Evolutionary conservation across 2,329 filamentous ascomycete genomes (phyloP), one percentile per base, ranked within the genome.

Genomic region (Didymella sp.): DNA sequence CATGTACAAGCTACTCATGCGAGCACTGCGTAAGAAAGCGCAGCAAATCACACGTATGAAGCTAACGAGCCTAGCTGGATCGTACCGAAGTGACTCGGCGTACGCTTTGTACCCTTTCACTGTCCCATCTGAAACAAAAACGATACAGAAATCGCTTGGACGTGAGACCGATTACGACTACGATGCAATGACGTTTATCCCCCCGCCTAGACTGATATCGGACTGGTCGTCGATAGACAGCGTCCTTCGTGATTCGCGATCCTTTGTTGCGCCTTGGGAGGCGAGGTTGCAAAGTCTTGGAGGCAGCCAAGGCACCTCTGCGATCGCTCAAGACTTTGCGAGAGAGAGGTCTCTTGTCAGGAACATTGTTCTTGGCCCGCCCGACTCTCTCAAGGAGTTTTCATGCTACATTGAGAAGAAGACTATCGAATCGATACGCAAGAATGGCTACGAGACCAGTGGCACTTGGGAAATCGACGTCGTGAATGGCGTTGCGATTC

Each of bases 231-330:
- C 13, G 5, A 48, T 48, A 27, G 21, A 38, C 19, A 48, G 15
- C 8, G 22, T 48, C 9, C 24, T 48, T 24, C 15, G 17, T 19
- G 45, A 48, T 19, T 25, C 6, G 80, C 85, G 73, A 85, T 83
- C 9, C 87, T 88, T 3, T 89, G 15, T 31, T 41, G 35, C 90
- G 0, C 77, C 79, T 0, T 89, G 92, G 75, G 92, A 90, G 68
- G 77, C 80, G 56, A 85, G 84, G 66, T 92, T 93, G 64, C 22
- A 19, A 19, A 19, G 28, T 9, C 19, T 47, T 2, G 80, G 90
- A 64, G 85, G 84, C 37, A 80, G 83, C 40, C 81, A 92, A 33
- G 30, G 19, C 27, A 17, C 31, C 31, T 35, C 31, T 35, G n/a
- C 31, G n/a, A 35, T 35, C 6, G 15, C 31, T 35, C 31, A 35